A percentile compares a stretch with the other conserved stretches of the same genome.
phyloP scores from a whole-genome alignment of 2,329 filamentous ascomycete species.

The Leptodontidium sp. region DNA sequence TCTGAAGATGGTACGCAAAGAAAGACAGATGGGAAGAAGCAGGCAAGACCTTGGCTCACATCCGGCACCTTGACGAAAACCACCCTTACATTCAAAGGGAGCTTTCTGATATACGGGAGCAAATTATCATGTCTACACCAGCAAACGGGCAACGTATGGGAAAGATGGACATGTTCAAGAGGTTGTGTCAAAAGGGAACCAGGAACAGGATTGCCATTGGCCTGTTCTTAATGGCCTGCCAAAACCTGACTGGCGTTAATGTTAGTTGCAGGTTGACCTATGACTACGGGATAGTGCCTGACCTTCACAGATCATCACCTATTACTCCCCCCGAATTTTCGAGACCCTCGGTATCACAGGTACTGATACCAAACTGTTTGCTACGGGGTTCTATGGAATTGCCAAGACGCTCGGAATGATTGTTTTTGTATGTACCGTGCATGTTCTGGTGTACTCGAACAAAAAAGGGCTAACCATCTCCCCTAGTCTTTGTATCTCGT shows the following conservation, averaged over 20 bases:
- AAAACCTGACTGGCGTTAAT: constrained; percentile 65
- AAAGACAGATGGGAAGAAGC: constrained; percentile 46
- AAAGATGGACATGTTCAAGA: constrained; percentile 18
- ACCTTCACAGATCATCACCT: constrained; percentile 51
- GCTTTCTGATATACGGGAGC: constrained; percentile 53
- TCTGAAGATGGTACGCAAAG: constrained; percentile 17
- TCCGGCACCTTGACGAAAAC: constrained; percentile 55
- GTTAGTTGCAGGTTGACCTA: constrained; percentile 49
- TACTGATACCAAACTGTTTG: constrained; percentile 60
- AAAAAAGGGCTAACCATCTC: neutral
- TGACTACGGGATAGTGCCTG: neutral
- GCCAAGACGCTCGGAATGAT: constrained; percentile 62
- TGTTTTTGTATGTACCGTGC: constrained; percentile 50
- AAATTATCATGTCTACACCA: constrained; percentile 42
- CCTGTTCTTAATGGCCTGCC: constrained; percentile 17
- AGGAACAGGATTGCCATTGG: constrained; percentile 19
- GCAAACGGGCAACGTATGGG: constrained; percentile 7
- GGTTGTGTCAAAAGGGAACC: constrained; percentile 17
- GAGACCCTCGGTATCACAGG: constrained; percentile 61
- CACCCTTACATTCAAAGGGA: constrained; percentile 56
- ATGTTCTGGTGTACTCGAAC: neutral
- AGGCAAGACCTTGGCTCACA: constrained; percentile 49
- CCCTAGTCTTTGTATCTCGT: constrained; percentile 48
- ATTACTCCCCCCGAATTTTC: constrained; percentile 65
- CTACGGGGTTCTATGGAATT: constrained; percentile 64